Evolutionary conservation across 2,329 filamentous ascomycete species (phyloP), one percentile per base, ranked within the genome.

Genomic region (Ophiostoma novo-ulmi): DNA sequence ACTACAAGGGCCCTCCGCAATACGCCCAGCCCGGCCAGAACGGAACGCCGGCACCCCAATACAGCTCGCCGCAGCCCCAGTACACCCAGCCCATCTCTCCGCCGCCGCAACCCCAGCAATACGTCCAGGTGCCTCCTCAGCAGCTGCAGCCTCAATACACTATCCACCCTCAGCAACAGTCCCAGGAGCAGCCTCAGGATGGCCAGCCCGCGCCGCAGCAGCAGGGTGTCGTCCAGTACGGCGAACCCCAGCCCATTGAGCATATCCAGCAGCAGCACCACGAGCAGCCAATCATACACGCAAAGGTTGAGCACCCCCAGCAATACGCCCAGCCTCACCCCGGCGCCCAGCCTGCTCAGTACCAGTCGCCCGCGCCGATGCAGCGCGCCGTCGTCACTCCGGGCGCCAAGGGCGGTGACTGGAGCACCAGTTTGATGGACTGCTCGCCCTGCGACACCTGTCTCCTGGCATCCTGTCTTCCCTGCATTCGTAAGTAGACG

Each of bases 371-470:
- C 65, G 41, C 52, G 70, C 72, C 72, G n/a, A 71, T 73, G 70
- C 71, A 75, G 36, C 67, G 44, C 20, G 72, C 70, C 22, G 71
- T 41, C 71, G 69, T 36, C 36, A 70, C 31, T 36, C 70, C 31
- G 63, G n/a, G 20, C 6, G 20, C n/a, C 52, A 69, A 48, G 48
- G 38, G 35, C 68, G 17, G 39, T n/a, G 76, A 80, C 71, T 83
- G 81, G 81, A 73, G 79, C 72, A 76, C 74, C 71, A 75, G 75
- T 72, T 77, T 84, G 68, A 80, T 78, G 75, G 75, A 79, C 75
- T 84, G 82, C 77, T 77, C 76, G 22, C 81, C 81, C 22, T 78
- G 78, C 74, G 77, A 76, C 36, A 78, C 75, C 67, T 83, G 81
- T 72, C 73, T 80, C 65, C 75, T 83, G 39, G 78, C 77, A 65